phyloP scores from a whole-genome alignment of 2,329 filamentous ascomycete genomes.

The Rhynchosporium graminicola region DNA sequence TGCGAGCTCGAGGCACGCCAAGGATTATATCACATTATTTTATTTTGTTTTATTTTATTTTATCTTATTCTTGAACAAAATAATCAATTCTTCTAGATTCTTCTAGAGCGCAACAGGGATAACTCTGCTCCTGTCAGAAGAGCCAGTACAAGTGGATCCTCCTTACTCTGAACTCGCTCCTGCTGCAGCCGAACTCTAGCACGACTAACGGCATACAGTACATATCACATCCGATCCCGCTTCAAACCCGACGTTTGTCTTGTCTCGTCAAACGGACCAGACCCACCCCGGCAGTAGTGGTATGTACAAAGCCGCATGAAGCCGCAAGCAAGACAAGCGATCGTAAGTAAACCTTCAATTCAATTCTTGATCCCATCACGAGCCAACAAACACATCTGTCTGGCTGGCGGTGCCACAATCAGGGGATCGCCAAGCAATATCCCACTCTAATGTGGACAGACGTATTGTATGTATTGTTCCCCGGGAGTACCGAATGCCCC shows the following conservation, averaged over 20 bases:
- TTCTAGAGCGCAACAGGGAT: too few species aligned
- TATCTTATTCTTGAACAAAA: too few species aligned
- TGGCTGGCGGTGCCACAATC: not conserved
- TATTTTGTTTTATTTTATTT: too few species aligned
- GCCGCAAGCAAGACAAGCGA: not conserved
- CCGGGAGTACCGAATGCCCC: conserved; percentile 2
- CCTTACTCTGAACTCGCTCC: too few species aligned
- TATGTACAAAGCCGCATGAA: not conserved
- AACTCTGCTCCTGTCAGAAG: too few species aligned
- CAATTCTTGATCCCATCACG: not conserved
- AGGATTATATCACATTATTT: too few species aligned
- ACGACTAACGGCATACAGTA: too few species aligned
- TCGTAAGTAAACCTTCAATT: too few species aligned
- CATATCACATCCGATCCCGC: not conserved
- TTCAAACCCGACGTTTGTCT: not conserved
- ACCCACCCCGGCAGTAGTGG: not conserved
- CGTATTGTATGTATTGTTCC: not conserved
- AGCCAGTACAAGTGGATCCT: too few species aligned
- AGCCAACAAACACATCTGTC: not conserved
- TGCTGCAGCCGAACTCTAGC: too few species aligned
- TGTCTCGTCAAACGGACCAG: not conserved
- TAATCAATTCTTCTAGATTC: too few species aligned
- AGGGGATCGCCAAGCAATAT: conserved; percentile 1
- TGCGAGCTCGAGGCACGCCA: too few species aligned
- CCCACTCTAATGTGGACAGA: not conserved